phyloP scores from a whole-genome alignment of 257 asterid genomes.

The Primulina huaijiensis region DNA sequence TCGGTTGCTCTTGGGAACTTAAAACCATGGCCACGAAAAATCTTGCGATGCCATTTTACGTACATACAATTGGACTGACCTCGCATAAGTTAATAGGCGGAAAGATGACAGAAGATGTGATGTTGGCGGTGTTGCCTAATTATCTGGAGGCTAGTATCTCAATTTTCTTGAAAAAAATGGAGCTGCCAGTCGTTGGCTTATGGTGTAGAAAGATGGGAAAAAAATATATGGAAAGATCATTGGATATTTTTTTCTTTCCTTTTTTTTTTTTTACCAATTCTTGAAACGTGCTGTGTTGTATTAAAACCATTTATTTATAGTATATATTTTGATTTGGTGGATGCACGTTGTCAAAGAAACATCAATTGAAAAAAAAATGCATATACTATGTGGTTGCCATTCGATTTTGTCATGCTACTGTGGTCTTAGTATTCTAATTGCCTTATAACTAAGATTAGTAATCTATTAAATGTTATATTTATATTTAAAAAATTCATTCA shows the following conservation, averaged over 20 bases:
- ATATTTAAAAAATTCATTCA: no score
- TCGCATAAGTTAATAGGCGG: slow-evolving; percentile 34
- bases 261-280: neutral
- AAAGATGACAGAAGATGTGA: slow-evolving; percentile 35
- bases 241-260: neutral
- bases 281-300: slow-evolving; percentile 8
- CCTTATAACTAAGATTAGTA: no score
- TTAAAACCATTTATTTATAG: neutral
- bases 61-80: slow-evolving; percentile 40
- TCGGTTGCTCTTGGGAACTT: slow-evolving; percentile 68
- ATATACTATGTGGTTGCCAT: no score
- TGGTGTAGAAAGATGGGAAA: slow-evolving; percentile 27
- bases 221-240: slow-evolving; percentile 25
- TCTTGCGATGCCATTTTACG: slow-evolving; percentile 27
- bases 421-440: no score
- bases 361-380: no score
- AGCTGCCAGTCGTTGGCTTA: slow-evolving; percentile 16
- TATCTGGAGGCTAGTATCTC: slow-evolving; percentile 20
- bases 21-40: slow-evolving; percentile 20
- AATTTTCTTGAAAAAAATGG: slow-evolving; percentile 30
- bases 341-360: neutral
- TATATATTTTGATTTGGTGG: neutral
- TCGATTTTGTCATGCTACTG: no score
- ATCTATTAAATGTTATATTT: no score
- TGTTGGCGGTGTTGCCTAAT: slow-evolving; percentile 29